Evolutionary conservation across 805 yeast genomes (phyloP).

Genomic region (Starmerella vaccinii): DNA sequence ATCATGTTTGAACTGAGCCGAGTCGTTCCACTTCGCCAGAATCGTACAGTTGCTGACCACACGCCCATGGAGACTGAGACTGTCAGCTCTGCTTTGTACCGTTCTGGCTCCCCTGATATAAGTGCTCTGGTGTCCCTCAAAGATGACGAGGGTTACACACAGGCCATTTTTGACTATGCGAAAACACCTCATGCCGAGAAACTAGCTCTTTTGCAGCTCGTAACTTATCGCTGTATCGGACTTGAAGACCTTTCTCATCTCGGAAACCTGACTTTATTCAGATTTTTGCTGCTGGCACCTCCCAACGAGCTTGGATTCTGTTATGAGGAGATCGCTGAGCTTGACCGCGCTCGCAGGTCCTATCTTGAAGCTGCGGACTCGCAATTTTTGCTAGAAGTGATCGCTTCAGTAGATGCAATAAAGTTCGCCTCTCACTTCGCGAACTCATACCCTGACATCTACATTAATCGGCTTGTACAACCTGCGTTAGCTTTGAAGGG

Average conservation of each 20-base stretch:
- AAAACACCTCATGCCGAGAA: slow-evolving; percentile 11
- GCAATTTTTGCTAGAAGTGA: slow-evolving; percentile 6
- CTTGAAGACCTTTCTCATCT: slow-evolving; percentile 6
- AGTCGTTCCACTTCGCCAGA: slow-evolving; percentile 14
- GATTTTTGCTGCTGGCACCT: slow-evolving; percentile 15
- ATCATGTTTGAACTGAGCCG: slow-evolving; percentile 17
- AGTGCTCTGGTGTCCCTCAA: slow-evolving; percentile 11
- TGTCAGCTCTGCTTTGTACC: slow-evolving; percentile 12
- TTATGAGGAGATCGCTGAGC: slow-evolving; percentile 17
- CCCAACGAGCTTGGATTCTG: slow-evolving; percentile 18
- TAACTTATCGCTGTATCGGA: slow-evolving; percentile 13
- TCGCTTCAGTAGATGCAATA: slow-evolving; percentile 6
- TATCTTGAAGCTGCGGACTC: slow-evolving; percentile 5
- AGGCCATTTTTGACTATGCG: slow-evolving; percentile 12
- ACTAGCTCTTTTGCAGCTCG: slow-evolving; percentile 15
- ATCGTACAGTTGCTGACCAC: background rate
- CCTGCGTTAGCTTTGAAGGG: slow-evolving; percentile 10
- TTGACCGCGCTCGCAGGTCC: slow-evolving; percentile 6
- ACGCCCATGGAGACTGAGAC: slow-evolving; percentile 17
- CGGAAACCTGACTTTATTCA: slow-evolving; percentile 1
- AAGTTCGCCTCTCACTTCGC: slow-evolving; percentile 14
- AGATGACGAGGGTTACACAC: slow-evolving; percentile 13
- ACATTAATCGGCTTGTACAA: slow-evolving; percentile 8
- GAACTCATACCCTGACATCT: slow-evolving; percentile 14
- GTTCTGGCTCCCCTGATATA: slow-evolving; percentile 15